phyloP scores from a whole-genome alignment of 2,329 filamentous ascomycete species.

The Dactylellina sp. region DNA sequence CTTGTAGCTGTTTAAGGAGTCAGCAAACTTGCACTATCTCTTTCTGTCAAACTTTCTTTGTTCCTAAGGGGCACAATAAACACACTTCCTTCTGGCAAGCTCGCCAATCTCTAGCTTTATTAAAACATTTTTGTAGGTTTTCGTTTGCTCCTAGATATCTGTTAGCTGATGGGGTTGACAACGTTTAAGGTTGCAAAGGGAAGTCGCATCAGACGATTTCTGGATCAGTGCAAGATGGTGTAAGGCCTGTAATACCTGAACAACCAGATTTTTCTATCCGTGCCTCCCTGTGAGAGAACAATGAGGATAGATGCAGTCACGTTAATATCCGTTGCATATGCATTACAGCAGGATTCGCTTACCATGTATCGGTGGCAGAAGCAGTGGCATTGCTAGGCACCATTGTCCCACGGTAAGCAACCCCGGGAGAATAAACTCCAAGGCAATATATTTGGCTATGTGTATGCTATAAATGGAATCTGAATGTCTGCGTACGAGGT shows the following conservation, averaged over 20 bases:
- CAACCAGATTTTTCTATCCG: slow-evolving; percentile 47
- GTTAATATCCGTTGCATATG: too few species aligned
- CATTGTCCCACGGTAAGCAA: too few species aligned
- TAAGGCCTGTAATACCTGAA: slow-evolving; percentile 23
- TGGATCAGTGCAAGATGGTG: not conserved
- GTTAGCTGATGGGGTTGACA: not conserved
- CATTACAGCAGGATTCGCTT: not conserved
- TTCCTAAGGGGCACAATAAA: not conserved
- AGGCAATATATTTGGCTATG: too few species aligned
- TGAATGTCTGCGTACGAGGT: too few species aligned
- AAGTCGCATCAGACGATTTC: not conserved
- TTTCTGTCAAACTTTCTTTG: not conserved
- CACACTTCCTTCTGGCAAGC: slow-evolving; percentile 34
- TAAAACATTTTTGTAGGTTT: slow-evolving; percentile 37
- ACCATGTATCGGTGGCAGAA: too few species aligned
- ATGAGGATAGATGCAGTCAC: too few species aligned
- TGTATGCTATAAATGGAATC: too few species aligned
- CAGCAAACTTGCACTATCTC: not conserved
- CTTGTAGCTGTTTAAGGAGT: slow-evolving; percentile 34
- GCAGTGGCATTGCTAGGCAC: too few species aligned
- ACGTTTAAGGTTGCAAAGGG: not conserved
- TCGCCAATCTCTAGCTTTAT: slow-evolving; percentile 42
- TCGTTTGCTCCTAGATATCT: slow-evolving; percentile 33
- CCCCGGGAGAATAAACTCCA: too few species aligned
- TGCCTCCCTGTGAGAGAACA: slow-evolving; percentile 17